Evolutionary conservation across 2,329 filamentous ascomycete species (phyloP).

Genomic region (Periconia digitata): DNA sequence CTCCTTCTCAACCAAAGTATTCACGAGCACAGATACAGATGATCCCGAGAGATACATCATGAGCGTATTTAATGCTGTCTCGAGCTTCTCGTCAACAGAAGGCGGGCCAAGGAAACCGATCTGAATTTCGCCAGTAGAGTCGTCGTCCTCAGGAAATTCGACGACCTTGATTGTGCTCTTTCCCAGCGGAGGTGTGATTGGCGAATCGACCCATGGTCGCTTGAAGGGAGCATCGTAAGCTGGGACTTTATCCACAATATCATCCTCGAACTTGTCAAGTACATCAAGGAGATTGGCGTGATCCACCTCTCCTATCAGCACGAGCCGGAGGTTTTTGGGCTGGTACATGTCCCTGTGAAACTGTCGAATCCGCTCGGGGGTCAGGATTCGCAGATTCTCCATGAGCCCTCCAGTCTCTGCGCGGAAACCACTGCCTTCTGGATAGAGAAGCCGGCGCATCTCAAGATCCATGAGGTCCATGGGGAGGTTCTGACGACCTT

Average conservation of each 20-base stretch:
- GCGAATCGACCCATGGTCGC: conserved; percentile 88
- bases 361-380: conserved; percentile 84
- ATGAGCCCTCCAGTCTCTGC: conserved; percentile 99
- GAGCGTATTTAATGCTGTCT: conserved; percentile 75
- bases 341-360: conserved; percentile 99
- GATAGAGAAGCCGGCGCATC: conserved; percentile 79
- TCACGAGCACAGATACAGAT: conserved; percentile 89
- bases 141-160: conserved; percentile 95
- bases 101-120: conserved; percentile 86
- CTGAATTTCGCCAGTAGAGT: conserved; percentile 85
- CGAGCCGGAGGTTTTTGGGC: conserved; percentile 87
- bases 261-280: conserved; percentile 84
- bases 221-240: conserved; percentile 73
- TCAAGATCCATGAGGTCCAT: conserved; percentile 84
- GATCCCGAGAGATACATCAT: conserved; percentile 89
- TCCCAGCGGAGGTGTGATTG: conserved; percentile 70
- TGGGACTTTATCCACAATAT: conserved; percentile 81
- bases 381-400: conserved; percentile 82
- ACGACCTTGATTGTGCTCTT: conserved; percentile 75
- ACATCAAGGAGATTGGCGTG: conserved; percentile 78
- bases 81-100: conserved; percentile 64
- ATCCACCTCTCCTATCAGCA: conserved; percentile 90
- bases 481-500: conserved; percentile 84
- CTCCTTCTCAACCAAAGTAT: conserved; percentile 88
- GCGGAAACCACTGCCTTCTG: conserved; percentile 85